Percentiles rank a stretch among this genome's conserved stretches.
phyloP scores from a whole-genome alignment of 768 basidiomycete genomes.

The Hygrophoropsis aurantiaca region DNA sequence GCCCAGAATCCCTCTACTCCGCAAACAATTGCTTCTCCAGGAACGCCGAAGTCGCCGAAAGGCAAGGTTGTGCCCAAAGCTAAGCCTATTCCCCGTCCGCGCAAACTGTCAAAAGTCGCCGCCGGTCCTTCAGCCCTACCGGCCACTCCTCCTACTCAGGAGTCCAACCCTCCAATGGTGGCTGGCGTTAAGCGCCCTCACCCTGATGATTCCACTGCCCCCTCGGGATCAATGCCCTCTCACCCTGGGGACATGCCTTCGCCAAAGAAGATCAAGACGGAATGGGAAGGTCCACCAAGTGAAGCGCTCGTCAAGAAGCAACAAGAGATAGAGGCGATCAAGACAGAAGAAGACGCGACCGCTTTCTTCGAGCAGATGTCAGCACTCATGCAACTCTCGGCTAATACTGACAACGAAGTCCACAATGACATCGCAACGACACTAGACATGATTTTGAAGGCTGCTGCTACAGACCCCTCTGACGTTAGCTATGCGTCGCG shows the following conservation, averaged over 20 bases:
- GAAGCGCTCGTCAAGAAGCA: constrained; percentile 45
- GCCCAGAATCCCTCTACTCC: constrained; percentile 43
- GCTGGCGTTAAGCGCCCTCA: constrained; percentile 31
- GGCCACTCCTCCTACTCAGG: constrained; percentile 16
- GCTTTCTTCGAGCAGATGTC: constrained; percentile 64
- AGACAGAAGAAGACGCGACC: constrained; percentile 66
- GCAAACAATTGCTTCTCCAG: constrained; percentile 52
- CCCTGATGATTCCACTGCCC: constrained; percentile 34
- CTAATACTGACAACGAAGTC: constrained; percentile 38
- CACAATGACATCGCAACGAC: constrained; percentile 54
- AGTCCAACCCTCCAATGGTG: constrained; percentile 28
- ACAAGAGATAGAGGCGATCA: constrained; percentile 44
- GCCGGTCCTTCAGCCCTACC: constrained; percentile 35
- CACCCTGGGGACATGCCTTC: constrained; percentile 53
- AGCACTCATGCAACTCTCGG: constrained; percentile 57
- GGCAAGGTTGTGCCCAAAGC: constrained; percentile 48
- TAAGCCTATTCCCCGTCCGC: constrained; percentile 31
- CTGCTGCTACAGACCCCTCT: constrained; percentile 43
- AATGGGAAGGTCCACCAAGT: constrained; percentile 64
- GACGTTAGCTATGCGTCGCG: constrained; percentile 30
- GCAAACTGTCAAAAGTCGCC: constrained; percentile 32
- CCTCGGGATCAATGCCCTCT: constrained; percentile 31
- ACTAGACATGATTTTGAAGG: constrained; percentile 63
- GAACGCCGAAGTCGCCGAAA: constrained; percentile 72
- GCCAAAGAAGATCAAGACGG: constrained; percentile 69